Base-by-base conservation (phyloP, 2,329 filamentous ascomycete species). In the Colletotrichum sp. region DNA sequence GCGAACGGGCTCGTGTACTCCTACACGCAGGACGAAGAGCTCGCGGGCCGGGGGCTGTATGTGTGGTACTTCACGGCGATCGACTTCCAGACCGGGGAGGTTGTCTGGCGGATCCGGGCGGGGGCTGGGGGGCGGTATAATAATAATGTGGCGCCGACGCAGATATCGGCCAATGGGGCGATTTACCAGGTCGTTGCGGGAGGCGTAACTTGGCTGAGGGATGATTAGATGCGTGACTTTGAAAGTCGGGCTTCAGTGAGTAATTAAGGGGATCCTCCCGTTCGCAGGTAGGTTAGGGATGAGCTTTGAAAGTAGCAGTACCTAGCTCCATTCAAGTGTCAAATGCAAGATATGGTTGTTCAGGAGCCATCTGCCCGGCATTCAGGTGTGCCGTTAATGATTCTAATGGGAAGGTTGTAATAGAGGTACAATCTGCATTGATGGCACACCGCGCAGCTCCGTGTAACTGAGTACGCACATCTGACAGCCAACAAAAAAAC, bases 301-400 rank as follows among this genome's bases (percentile, higher is more conserved):
- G 3, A 4, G n/a, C 18, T 21, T 49, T 12, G 44, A 13, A 13
- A 4, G n/a, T 49, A 49, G 18, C 4, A 6, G 10, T 13, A 13
- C 4, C 10, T 13, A 49, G 10, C 44, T 21, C 8, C 10, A 49
- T 0, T 49, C n/a, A 21, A 1, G 1, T 44, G 8, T 6, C 0
- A 44, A 0, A n/a, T n/a, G 18, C 9, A n/a, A 44, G 0, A 44
- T 44, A n/a, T n/a, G 9, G 39, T 44, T n/a, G 9, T 6, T n/a
- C 9, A 1, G 39, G 18, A 3, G 39, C 39, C 5, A n/a, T 44
- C 39, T n/a, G 39, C 18, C 18, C 1, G 9, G 39, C 5, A 10
- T 4, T 44, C 3, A n/a, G 3, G 1, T 44, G 18, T 44, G 18
- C 3, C 9, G 39, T 12, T 1, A 1, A 44, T 44, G 18, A n/a